Percentiles rank a stretch among this genome's conserved stretches.
These are phyloP conservation scores for Penstemon newberryi DNA, from an alignment of 257 asterid species.

Conservation along the genomic window DNA sequence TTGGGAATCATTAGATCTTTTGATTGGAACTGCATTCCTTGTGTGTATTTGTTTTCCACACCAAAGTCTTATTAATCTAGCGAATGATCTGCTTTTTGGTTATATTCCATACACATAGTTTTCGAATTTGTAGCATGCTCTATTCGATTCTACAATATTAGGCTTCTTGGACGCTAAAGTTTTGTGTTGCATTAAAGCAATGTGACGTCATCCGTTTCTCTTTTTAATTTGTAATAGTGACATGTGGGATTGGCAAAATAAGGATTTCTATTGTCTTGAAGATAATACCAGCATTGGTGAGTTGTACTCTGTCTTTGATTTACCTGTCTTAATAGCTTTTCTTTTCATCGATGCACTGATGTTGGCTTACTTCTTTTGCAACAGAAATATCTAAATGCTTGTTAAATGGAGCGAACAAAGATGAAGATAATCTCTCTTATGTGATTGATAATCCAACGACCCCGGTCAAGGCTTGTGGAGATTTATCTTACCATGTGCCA, in stretches of 20 bases:
- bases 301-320: slow-evolving; percentile 14
- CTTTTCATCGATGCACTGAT: slow-evolving; percentile 16
- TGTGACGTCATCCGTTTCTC: slow-evolving; percentile 6
- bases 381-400: slow-evolving; percentile 53
- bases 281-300: slow-evolving; percentile 56
- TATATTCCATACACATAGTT: not conserved
- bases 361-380: slow-evolving; percentile 23
- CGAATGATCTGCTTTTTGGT: slow-evolving; percentile 19
- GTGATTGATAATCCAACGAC: slow-evolving; percentile 60
- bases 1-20: not conserved
- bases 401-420: slow-evolving; percentile 42
- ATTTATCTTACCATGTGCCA: slow-evolving; percentile 50
- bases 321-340: not conserved
- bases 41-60: not conserved
- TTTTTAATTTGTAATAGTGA: slow-evolving; percentile 41
- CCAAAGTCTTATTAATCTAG: slow-evolving; percentile 4
- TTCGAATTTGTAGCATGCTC: not conserved
- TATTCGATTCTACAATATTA: not conserved
- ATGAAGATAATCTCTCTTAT: slow-evolving; percentile 43
- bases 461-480: slow-evolving; percentile 82
- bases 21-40: slow-evolving; percentile 17
- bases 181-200: slow-evolving; percentile 1
- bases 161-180: not conserved
- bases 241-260: slow-evolving; percentile 72
- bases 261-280: slow-evolving; percentile 48